These are phyloP conservation scores for Coemansia sp. DNA, from an alignment of 192 early-diverging fungal species.

Conservation along the genomic window DNA sequence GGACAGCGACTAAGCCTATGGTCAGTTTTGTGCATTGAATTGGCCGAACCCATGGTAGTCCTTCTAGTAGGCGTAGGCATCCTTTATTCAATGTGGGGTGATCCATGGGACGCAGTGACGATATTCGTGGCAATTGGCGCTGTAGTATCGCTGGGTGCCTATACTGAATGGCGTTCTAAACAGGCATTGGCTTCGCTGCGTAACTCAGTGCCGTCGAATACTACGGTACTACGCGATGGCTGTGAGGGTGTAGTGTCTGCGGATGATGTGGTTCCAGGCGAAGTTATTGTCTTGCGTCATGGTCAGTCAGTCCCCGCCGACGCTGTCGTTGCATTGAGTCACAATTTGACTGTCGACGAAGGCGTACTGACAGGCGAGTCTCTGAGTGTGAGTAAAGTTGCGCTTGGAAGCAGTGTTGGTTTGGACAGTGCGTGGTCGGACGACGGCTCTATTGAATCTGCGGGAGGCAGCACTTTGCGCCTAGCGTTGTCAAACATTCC, in stretches of 20 bases:
- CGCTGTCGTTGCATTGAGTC: constrained; percentile 72
- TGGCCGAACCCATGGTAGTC: constrained; percentile 32
- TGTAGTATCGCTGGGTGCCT: constrained; percentile 20
- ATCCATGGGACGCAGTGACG: constrained; percentile 29
- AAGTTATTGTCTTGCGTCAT: constrained; percentile 78
- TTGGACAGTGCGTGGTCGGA: not conserved
- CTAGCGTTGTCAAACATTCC: not conserved
- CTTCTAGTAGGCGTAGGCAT: constrained; percentile 29
- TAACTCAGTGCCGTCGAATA: constrained; percentile 39
- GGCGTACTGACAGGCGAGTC: constrained; percentile 90
- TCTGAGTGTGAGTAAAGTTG: constrained; percentile 28
- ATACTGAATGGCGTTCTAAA: constrained; percentile 38
- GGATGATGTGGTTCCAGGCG: constrained; percentile 55
- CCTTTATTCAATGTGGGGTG: constrained; percentile 47
- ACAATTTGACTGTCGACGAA: constrained; percentile 76
- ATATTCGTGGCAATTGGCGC: constrained; percentile 21
- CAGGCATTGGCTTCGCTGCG: constrained; percentile 22
- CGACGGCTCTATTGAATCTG: not conserved
- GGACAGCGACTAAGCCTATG: constrained; percentile 14
- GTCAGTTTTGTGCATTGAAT: constrained; percentile 17
- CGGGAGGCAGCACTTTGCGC: not conserved
- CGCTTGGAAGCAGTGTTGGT: constrained; percentile 12
- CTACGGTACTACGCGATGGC: constrained; percentile 35
- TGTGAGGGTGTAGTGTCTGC: constrained; percentile 29
- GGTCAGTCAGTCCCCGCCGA: constrained; percentile 91